These are phyloP conservation scores for Nemania bipapillata DNA, from an alignment of 2,329 filamentous ascomycete genomes.

Conservation along the genomic window DNA sequence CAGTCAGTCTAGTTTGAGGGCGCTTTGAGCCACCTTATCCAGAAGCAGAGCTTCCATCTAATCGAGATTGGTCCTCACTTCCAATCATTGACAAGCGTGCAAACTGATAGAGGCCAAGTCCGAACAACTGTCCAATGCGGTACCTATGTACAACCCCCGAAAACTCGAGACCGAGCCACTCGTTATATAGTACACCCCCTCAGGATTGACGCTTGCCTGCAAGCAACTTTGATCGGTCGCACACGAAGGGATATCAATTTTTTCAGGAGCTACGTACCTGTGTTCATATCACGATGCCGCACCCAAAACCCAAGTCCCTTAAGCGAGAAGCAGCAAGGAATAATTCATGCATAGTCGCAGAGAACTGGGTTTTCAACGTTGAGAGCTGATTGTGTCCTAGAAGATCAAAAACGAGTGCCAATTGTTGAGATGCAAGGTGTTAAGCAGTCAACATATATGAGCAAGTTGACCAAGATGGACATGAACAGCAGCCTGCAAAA, in stretches of 20 bases:
- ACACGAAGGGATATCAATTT: background rate
- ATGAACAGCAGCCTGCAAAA: background rate
- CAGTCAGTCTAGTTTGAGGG: conserved; percentile 8
- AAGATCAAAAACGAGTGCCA: background rate
- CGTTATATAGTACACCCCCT: conserved; percentile 12
- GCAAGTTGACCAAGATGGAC: background rate
- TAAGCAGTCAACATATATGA: background rate
- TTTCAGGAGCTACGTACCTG: background rate
- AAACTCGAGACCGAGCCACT: background rate
- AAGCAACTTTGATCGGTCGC: background rate
- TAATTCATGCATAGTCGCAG: background rate
- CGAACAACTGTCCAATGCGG: background rate
- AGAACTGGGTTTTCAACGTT: conserved; percentile 1
- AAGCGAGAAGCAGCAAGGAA: background rate
- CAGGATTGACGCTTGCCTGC: conserved; percentile 12
- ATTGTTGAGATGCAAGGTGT: conserved; percentile 5
- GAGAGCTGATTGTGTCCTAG: background rate
- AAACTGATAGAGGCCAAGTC: background rate
- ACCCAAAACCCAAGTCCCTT: background rate
- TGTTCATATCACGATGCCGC: conserved; percentile 13
- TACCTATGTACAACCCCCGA: background rate
- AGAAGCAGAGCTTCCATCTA: background rate
- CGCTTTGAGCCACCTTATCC: background rate
- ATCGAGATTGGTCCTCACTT: conserved; percentile 48
- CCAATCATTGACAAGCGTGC: background rate